Base-by-base conservation (phyloP, 192 early-diverging fungal genomes). In the Backusella morwellensis region DNA sequence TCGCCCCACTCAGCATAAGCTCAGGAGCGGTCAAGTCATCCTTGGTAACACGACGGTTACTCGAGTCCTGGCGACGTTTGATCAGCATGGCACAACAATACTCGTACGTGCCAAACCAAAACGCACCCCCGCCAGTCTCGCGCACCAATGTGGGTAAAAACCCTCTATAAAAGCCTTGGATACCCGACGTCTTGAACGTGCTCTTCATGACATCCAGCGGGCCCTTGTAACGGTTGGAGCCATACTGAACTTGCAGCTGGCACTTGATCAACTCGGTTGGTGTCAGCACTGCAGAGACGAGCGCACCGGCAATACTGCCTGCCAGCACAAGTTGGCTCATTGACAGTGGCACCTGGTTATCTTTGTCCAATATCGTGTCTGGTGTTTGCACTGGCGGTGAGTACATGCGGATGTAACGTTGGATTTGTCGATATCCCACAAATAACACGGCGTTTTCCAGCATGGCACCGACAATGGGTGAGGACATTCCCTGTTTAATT, bases 21-120 rank as follows among this genome's bases (percentile, higher is more conserved):
- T 95, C 88, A 47, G 81, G 85, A 0, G 94, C 76, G 0, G 87
- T 75, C 21, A 99, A 79, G 78, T 96, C 93, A 4, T 89, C 83
- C 78, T 97, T 97, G 23, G 87, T 82, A 5, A 63, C 56, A 63
- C 56, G 56, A 63, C 7, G 0, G 6, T 23, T 9, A 63, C 56
- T 26, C 68, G 56, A 5, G 7, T 63, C 40, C 66, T 83, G 76
- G 38, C 75, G 66, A 38, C 66, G 52, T 6, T 68, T 59, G 73
- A 93, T 76, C 85, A 93, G 85, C 40, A 77, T 52, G 19, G 81
- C 81, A 70, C 91, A 90, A 3, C 92, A 87, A 41, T 90, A 79
- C 83, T 99, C 98, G 75, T 99, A 99, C 1, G 92, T 88, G 75
- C 98, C 97, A 77, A 99, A 99, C 98, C 98, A 99, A 32, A 92